These are phyloP conservation scores for Pythium utonaiense DNA, from an alignment of 352 stramenopile species.

Conservation along the genomic window DNA sequence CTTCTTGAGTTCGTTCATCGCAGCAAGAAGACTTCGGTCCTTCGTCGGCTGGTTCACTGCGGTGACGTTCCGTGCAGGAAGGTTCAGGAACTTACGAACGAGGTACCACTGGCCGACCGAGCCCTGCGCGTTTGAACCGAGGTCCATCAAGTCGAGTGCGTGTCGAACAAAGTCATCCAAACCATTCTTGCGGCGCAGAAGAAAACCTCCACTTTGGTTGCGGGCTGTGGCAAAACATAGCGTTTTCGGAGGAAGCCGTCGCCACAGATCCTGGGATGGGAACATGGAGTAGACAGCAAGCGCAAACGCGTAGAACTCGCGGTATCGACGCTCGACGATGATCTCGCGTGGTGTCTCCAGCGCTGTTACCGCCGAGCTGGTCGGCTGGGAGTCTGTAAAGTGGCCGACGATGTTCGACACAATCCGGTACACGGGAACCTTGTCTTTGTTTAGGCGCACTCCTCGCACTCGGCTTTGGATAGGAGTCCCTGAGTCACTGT, in stretches of 20 bases:
- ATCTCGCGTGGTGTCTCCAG: conserved; percentile 21
- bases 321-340: conserved; percentile 65
- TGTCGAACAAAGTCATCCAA: conserved; percentile 63
- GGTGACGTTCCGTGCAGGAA: conserved; percentile 27
- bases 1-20: conserved; percentile 51
- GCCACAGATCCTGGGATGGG: conserved; percentile 49
- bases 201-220: conserved; percentile 45
- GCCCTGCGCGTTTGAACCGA: conserved; percentile 40
- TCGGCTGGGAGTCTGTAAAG: neutral
- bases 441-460: conserved; percentile 48
- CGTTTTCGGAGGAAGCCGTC: conserved; percentile 61
- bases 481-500: conserved; percentile 4
- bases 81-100: conserved; percentile 58
- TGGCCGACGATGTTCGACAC: conserved; percentile 33
- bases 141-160: conserved; percentile 56
- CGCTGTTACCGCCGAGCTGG: neutral
- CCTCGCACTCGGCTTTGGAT: conserved; percentile 52
- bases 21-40: conserved; percentile 44
- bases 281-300: conserved; percentile 61
- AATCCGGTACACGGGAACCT: conserved; percentile 57
- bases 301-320: conserved; percentile 76
- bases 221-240: conserved; percentile 31
- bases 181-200: conserved; percentile 56
- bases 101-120: conserved; percentile 67
- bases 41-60: conserved; percentile 35